Base-by-base conservation (phyloP, 768 basidiomycete species). In the Terana coerulea region DNA sequence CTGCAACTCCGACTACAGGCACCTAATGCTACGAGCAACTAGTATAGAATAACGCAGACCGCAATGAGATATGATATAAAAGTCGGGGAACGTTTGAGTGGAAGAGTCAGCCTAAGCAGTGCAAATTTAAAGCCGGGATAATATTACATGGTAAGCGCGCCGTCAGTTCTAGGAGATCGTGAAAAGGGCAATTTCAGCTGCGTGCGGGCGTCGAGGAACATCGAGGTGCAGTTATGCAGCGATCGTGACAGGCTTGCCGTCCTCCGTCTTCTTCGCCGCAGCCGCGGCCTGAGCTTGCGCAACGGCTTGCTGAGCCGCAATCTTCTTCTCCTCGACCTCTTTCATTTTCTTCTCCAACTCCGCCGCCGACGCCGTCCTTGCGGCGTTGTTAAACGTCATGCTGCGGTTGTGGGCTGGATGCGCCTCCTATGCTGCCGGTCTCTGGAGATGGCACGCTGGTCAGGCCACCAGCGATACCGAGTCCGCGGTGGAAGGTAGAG, bases 401-500 rank as follows among this genome's bases (percentile, higher is more conserved):
- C 83, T 89, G 63, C 75, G 78, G 64, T 91, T 77, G 17, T 76
- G 83, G n/a, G 60, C 88, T 88, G 14, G 76, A 3, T 31, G 60
- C 5, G 71, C 78, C 21, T n/a, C 79, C 76, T 68, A 87, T 85
- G 17, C 81, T 77, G 17, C 86, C 87, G 2, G 84, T 70, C 66
- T 81, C 84, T 6, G 86, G 85, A 0, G 75, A 76, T 5, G 72
- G 64, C 0, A 88, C 79, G 47, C 63, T 86, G 34, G 86, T 81
- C 56, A 87, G 58, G 6, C 85, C 83, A 0, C 79, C 77, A 24
- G 69, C 75, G 3, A 78, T 72, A 14, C 81, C 75, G 24, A 92
- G 67, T 0, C 90, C 89, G 19, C 88, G 84, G 62, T 92, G 88
- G 77, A 93, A 93, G 11, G 83, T 72, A 3, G 81, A 75, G 3